Evolutionary conservation across 2,329 filamentous ascomycete species (phyloP).

Genomic region (Aspergillus pseudoglaucus): DNA sequence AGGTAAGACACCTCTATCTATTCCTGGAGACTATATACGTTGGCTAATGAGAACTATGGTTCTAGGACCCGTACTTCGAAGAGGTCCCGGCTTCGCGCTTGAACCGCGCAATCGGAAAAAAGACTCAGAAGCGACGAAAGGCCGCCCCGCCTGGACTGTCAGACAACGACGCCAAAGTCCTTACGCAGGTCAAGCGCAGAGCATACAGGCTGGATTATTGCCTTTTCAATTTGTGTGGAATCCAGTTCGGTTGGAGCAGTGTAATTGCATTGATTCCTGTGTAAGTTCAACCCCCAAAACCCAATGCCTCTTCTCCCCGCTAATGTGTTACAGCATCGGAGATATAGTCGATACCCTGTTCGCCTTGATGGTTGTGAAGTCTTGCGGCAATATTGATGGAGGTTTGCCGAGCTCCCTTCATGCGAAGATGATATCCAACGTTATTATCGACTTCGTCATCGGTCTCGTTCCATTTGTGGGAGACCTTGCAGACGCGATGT

Average conservation of each 20-base stretch:
- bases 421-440: constrained; percentile 72
- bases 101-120: constrained; percentile 58
- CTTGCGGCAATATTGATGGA: constrained; percentile 67
- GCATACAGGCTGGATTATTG: constrained; percentile 82
- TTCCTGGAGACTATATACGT: not conserved
- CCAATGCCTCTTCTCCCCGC: not conserved
- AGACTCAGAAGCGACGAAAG: constrained; percentile 77
- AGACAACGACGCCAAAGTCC: constrained; percentile 69
- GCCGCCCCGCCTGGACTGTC: constrained; percentile 77
- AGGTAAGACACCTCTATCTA: constrained; percentile 19
- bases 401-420: constrained; percentile 56
- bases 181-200: constrained; percentile 77
- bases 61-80: constrained; percentile 85
- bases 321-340: constrained; percentile 51
- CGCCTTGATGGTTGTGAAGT: constrained; percentile 66
- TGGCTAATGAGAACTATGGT: constrained; percentile 1
- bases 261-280: constrained; percentile 78
- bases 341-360: constrained; percentile 69
- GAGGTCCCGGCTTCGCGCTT: constrained; percentile 67
- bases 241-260: constrained; percentile 83
- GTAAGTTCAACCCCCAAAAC: constrained; percentile 47
- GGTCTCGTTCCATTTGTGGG: constrained; percentile 48
- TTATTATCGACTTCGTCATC: constrained; percentile 48
- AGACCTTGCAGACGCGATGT: constrained; percentile 42
- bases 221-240: constrained; percentile 72